These are phyloP conservation scores for Debaryomyces psychrophilus DNA, from an alignment of 1,139 yeast genomes.

Conservation along the genomic window DNA sequence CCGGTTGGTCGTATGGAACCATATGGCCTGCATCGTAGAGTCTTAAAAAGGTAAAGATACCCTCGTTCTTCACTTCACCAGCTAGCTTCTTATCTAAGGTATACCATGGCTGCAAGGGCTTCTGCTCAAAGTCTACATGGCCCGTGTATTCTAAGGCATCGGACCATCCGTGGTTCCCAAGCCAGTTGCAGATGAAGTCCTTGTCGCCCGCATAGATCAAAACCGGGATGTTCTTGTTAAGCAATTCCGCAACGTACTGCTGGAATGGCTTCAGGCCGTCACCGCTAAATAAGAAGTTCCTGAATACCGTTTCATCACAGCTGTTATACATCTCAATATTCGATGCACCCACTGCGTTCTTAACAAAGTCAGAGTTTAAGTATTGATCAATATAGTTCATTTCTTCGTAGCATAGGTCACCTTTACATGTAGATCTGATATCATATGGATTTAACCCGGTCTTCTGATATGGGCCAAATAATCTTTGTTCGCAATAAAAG, in stretches of 20 bases:
- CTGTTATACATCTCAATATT: constrained; percentile 57
- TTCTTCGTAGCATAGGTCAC: constrained; percentile 60
- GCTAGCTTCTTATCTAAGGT: constrained; percentile 48
- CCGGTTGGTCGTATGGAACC: constrained; percentile 86
- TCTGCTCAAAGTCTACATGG: constrained; percentile 28
- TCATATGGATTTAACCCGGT: constrained; percentile 74
- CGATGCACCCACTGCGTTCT: constrained; percentile 60
- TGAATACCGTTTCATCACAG: constrained; percentile 60
- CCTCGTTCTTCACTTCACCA: constrained; percentile 60
- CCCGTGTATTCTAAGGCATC: constrained; percentile 32
- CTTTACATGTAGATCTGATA: constrained; percentile 61
- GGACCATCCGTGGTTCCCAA: constrained; percentile 42
- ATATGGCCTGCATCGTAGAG: constrained; percentile 72
- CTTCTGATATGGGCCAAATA: constrained; percentile 54
- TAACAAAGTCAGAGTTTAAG: constrained; percentile 62
- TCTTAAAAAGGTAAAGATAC: constrained; percentile 61
- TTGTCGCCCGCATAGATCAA: constrained; percentile 46
- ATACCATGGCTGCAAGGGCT: constrained; percentile 46
- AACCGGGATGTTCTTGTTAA: constrained; percentile 51
- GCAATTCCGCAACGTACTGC: constrained; percentile 56
- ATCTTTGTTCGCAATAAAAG: constrained; percentile 39
- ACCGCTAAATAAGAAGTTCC: constrained; percentile 58
- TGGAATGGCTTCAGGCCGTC: constrained; percentile 72
- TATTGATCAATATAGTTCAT: constrained; percentile 58
- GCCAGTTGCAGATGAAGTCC: constrained; percentile 45